A percentile compares a stretch with the other conserved stretches of the same genome.
These are phyloP conservation scores for Polyporus arcularius DNA, from an alignment of 768 basidiomycete species.

Conservation along the genomic window DNA sequence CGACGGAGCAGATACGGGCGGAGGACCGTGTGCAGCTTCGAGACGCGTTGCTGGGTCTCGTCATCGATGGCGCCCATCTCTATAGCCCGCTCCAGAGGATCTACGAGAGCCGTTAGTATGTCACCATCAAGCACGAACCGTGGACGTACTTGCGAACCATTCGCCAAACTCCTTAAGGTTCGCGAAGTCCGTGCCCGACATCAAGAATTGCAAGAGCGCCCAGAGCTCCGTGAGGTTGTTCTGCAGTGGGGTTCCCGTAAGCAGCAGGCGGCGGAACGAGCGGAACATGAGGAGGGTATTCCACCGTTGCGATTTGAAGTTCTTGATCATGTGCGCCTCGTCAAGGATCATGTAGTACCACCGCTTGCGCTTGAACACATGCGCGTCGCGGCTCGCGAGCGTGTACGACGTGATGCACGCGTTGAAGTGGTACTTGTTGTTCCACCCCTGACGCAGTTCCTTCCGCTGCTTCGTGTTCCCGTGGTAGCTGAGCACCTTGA, in stretches of 20 bases:
- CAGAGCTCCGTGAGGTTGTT: constrained; percentile 96
- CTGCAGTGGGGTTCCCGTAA: constrained; percentile 96
- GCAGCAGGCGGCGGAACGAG: constrained; percentile 79
- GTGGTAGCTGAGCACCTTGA: constrained; percentile 86
- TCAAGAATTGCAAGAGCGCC: constrained; percentile 92
- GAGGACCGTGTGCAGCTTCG: constrained; percentile 91
- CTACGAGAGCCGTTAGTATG: constrained; percentile 39
- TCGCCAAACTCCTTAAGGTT: constrained; percentile 92
- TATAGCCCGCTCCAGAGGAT: constrained; percentile 92
- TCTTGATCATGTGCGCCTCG: constrained; percentile 98
- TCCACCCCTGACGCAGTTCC: constrained; percentile 89
- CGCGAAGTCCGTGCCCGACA: constrained; percentile 87
- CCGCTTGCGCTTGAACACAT: constrained; percentile 87
- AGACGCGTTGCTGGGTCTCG: constrained; percentile 80
- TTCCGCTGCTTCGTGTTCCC: constrained; percentile 88
- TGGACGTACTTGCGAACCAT: constrained; percentile 89
- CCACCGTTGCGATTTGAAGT: constrained; percentile 94
- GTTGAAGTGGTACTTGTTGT: constrained; percentile 86
- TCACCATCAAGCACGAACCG: background rate
- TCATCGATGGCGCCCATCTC: constrained; percentile 83
- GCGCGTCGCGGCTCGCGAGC: constrained; percentile 86
- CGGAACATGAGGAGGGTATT: constrained; percentile 88
- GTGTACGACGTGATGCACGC: constrained; percentile 95
- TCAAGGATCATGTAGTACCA: constrained; percentile 98
- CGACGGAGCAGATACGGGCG: constrained; percentile 94